Evolutionary conservation across 441 rosid genomes (phyloP).

Genomic region (Gossypium gossypioides): DNA sequence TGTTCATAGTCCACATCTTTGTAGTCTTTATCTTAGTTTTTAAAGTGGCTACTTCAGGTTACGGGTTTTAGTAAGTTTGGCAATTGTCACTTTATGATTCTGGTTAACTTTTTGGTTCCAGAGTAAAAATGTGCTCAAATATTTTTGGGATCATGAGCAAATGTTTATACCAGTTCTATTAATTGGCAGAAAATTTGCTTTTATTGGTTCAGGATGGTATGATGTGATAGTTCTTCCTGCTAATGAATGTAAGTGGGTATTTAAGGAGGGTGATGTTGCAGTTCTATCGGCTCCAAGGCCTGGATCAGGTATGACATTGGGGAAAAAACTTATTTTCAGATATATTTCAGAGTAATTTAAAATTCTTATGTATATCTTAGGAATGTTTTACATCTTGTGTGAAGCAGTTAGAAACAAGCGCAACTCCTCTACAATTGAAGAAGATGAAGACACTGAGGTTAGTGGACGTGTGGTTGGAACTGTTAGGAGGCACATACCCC

Average conservation of each 20-base stretch:
- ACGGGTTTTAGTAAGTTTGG: background rate
- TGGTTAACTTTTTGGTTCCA: background rate
- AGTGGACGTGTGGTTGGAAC: constrained; percentile 87
- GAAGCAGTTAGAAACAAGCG: constrained; percentile 50
- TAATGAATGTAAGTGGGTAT: constrained; percentile 77
- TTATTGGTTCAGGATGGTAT: constrained; percentile 68
- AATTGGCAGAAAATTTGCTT: constrained; percentile 12
- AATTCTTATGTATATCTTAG: background rate
- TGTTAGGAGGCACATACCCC: constrained; percentile 76
- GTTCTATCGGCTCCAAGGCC: constrained; percentile 78
- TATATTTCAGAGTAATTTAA: background rate
- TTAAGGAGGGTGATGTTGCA: constrained; percentile 98
- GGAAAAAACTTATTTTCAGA: background rate
- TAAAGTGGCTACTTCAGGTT: background rate
- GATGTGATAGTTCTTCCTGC: constrained; percentile 70
- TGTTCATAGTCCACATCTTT: background rate
- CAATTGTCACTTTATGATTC: background rate
- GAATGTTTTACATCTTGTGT: constrained; percentile 7
- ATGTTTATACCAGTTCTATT: background rate
- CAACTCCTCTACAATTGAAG: constrained; percentile 30
- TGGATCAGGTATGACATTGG: constrained; percentile 49
- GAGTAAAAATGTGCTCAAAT: background rate
- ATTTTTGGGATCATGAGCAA: background rate
- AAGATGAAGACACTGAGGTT: constrained; percentile 58
- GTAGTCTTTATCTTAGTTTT: background rate